A percentile compares a stretch with the other conserved stretches of the same genome.
These are phyloP conservation scores for Paracoccidioides lutzii DNA, from an alignment of 2,329 filamentous ascomycete species.

Conservation along the genomic window DNA sequence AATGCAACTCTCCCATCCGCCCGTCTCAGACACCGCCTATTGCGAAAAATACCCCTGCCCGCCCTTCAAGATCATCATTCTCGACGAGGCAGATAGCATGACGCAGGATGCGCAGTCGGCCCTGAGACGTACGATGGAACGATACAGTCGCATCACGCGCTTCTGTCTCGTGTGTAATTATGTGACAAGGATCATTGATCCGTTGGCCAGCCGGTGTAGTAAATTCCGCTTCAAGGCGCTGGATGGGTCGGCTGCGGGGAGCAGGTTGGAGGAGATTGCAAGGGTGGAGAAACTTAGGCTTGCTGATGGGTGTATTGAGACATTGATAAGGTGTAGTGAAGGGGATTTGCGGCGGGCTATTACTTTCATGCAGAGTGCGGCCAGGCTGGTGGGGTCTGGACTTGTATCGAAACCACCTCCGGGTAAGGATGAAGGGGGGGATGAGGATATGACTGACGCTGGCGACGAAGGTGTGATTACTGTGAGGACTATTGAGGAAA, in stretches of 20 bases:
- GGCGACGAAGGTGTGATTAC: constrained; percentile 49
- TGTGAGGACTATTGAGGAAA: constrained; percentile 74
- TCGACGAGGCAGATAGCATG: constrained; percentile 98
- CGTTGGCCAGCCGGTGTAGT: constrained; percentile 79
- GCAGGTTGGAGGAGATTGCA: constrained; percentile 71
- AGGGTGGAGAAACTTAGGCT: constrained; percentile 60
- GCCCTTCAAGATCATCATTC: constrained; percentile 96
- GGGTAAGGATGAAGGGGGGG: constrained; percentile 37
- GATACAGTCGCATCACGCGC: constrained; percentile 86
- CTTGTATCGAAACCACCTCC: constrained; percentile 27
- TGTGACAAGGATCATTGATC: constrained; percentile 95
- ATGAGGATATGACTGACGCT: constrained; percentile 42
- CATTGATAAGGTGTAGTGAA: constrained; percentile 75
- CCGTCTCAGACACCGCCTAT: constrained; percentile 51
- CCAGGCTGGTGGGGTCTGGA: constrained; percentile 62
- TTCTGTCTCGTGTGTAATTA: constrained; percentile 99
- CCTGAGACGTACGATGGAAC: constrained; percentile 92
- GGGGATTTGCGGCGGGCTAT: constrained; percentile 94
- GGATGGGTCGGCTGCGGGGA: constrained; percentile 71
- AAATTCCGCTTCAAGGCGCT: constrained; percentile 98
- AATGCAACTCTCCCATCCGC: constrained; percentile 78
- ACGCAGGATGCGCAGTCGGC: constrained; percentile 95
- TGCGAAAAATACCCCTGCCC: constrained; percentile 71
- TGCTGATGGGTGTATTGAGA: constrained; percentile 67
- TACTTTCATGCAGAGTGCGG: constrained; percentile 91